Evolutionary conservation across 305 asterid species (phyloP), one percentile per base, ranked within the genome.

Genomic region (Solanum chacoense): DNA sequence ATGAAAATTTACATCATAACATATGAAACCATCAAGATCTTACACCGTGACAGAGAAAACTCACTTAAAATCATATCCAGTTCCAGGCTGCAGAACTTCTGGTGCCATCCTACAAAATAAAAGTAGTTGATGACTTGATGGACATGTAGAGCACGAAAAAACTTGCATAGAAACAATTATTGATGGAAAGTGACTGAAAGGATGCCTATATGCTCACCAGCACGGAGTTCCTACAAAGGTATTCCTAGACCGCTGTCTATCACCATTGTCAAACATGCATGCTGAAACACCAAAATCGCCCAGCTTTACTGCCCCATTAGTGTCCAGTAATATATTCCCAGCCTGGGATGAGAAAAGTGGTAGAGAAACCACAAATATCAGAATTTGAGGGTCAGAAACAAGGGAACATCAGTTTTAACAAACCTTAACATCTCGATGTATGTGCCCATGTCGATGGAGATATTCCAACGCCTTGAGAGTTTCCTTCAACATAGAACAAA

Each of bases 161-260:
- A 84, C 71, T 84, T 87, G 65, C 88, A 84, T 84, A 50, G 81
- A 65, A 75, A 42, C 76, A 87, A 78, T 22, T 31, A 88, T 65
- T 55, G 59, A 67, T 24, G 9, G 72, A 29, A 26, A 24, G 72
- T 78, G 81, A 36, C 84, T n/a, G 75, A 81, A 91, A 86, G 72
- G 89, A 32, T 50, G 42, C 40, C n/a, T 74, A 85, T 87, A 38
- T 40, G 85, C 89, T 36, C 92, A 97, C 99, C 99, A 97, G 96
- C 99, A 97, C 45, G 99, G 99, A 92, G 99, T 97, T 92, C 99
- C 99, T 32, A 97, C 99, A 90, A 97, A 97, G 85, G 99, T 97
- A 93, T 95, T 97, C 92, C 99, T 94, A 76, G 99, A 95, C 34
- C 99, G 96, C 88, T 95, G 99, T 90, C 99, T 94, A 92, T 95